phyloP scores from a whole-genome alignment of 805 yeast genomes.

The Suhomyces emberorum region DNA sequence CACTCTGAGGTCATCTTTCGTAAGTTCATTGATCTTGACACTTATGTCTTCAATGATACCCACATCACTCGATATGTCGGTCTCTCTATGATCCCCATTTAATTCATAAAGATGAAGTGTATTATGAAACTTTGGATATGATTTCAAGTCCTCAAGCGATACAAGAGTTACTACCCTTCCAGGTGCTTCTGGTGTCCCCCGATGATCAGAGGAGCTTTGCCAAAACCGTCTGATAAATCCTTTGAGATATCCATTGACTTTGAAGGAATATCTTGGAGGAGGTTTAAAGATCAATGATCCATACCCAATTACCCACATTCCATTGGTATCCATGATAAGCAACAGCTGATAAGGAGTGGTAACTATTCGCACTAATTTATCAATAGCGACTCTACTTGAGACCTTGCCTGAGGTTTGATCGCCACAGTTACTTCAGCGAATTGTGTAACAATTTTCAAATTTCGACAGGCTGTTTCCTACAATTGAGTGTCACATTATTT shows the following conservation, averaged over 20 bases:
- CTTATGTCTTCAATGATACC: slow-evolving; percentile 13
- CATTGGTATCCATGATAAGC: slow-evolving; percentile 19
- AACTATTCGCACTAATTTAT: no score
- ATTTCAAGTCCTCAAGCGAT: slow-evolving; percentile 51
- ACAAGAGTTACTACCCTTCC: slow-evolving; percentile 88
- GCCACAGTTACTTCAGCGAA: no score
- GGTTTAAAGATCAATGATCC: slow-evolving; percentile 90
- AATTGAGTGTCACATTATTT: neutral
- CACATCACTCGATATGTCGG: slow-evolving; percentile 3
- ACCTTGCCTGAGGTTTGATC: no score
- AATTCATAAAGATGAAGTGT: slow-evolving; percentile 41
- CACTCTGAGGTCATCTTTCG: slow-evolving; percentile 47
- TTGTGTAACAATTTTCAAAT: no score
- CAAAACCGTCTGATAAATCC: slow-evolving; percentile 85
- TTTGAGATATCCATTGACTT: slow-evolving; percentile 67
- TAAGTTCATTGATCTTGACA: slow-evolving; percentile 18
- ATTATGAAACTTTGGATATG: slow-evolving; percentile 35
- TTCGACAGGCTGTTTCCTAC: no score
- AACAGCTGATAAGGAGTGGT: no score
- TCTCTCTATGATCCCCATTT: slow-evolving; percentile 8
- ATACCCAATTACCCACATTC: slow-evolving; percentile 83
- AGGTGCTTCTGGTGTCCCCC: slow-evolving; percentile 84
- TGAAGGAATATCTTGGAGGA: slow-evolving; percentile 64
- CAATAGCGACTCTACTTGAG: no score
- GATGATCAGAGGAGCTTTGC: slow-evolving; percentile 87